A percentile compares a stretch with the other conserved stretches of the same genome.
Evolutionary conservation across 495 filamentous ascomycete species (phyloP).

Genomic region (Bathelium albidoporum): DNA sequence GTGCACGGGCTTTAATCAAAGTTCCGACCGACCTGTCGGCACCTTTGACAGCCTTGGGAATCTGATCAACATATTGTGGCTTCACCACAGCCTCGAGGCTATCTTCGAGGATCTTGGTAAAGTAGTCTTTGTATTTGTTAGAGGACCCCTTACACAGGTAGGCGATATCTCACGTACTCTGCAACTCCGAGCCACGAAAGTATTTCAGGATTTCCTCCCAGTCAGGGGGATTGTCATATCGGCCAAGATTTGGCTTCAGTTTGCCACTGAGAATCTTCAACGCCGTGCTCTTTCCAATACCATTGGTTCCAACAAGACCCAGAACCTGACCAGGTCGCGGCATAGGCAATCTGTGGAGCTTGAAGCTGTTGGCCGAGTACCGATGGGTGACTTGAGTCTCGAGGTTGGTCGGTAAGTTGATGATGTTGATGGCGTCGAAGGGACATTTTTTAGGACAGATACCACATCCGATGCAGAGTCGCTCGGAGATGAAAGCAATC

Average conservation of each 20-base stretch:
- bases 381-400: conserved; percentile 96
- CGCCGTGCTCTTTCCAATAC: conserved; percentile 98
- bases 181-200: conserved; percentile 92
- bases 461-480: conserved; percentile 93
- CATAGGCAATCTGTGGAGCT: conserved; percentile 91
- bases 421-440: conserved; percentile 98
- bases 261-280: conserved; percentile 97
- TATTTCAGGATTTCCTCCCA: conserved; percentile 99
- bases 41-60: conserved; percentile 80
- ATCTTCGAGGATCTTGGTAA: conserved; percentile 95
- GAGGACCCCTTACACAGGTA: conserved; percentile 5
- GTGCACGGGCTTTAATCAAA: conserved; percentile 60
- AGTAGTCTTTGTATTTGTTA: conserved; percentile 60
- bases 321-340: conserved; percentile 94
- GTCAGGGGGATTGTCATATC: conserved; percentile 92
- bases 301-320: conserved; percentile 94
- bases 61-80: conserved; percentile 97
- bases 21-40: conserved; percentile 63
- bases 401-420: conserved; percentile 98
- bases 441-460: conserved; percentile 99
- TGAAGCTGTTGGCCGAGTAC: conserved; percentile 99
- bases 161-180: conserved; percentile 49
- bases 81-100: conserved; percentile 94
- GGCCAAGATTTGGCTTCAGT: conserved; percentile 91
- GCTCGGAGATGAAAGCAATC: conserved; percentile 96